Evolutionary conservation across 148 eudicot genomes (phyloP).

Genomic region (Vaccinium vitisidaea): DNA sequence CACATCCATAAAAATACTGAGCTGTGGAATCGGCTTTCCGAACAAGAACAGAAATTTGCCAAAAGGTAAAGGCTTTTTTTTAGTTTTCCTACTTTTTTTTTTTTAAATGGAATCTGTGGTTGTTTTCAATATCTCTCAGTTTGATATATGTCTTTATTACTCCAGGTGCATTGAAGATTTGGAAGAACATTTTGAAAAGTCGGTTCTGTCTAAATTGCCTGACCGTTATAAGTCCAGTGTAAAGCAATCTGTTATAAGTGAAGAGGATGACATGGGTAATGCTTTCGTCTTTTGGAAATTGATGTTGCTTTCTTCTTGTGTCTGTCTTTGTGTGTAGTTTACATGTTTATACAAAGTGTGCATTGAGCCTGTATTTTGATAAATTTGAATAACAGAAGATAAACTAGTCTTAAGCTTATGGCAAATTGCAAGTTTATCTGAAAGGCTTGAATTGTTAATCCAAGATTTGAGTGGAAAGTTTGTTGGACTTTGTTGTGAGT

Average conservation of each 20-base stretch:
- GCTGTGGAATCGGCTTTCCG: constrained; percentile 73
- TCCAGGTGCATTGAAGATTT: constrained; percentile 59
- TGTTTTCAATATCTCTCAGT: neutral
- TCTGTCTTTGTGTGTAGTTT: neutral
- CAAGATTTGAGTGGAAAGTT: neutral
- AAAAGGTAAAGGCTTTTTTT: constrained; percentile 36
- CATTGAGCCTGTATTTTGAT: neutral
- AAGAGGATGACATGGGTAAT: constrained; percentile 96
- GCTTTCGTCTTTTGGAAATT: neutral
- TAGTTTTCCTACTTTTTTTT: constrained; percentile 9
- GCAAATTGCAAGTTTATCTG: neutral
- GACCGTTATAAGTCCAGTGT: constrained; percentile 78
- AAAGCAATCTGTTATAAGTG: constrained; percentile 87
- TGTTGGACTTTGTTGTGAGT: neutral
- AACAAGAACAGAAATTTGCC: constrained; percentile 72
- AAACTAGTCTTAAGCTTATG: neutral
- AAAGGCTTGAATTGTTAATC: neutral
- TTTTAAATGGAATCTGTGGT: neutral
- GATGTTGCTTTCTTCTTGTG: neutral
- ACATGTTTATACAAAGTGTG: neutral
- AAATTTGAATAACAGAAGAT: neutral
- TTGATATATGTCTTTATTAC: constrained; percentile 11
- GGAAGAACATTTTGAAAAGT: constrained; percentile 58
- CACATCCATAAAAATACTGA: constrained; percentile 68
- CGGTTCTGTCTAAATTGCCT: constrained; percentile 73